Evolutionary conservation across 345 rosid genomes (phyloP).

Genomic region (Punica granatum): DNA sequence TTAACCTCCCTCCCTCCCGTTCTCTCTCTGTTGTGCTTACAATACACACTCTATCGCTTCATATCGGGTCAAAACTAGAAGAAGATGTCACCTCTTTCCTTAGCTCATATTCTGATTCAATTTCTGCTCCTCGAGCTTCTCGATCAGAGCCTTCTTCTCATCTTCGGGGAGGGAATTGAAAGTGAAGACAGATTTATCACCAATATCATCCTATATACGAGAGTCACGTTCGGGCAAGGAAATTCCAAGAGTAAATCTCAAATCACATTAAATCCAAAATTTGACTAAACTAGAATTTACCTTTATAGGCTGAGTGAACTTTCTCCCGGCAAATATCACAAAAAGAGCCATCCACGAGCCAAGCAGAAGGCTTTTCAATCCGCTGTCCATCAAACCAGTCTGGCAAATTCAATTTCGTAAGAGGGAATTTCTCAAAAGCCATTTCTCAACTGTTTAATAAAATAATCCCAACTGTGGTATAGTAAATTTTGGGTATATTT

Average conservation of each 20-base stretch:
- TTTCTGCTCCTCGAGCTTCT: slow-evolving; percentile 57
- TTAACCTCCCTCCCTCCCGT: not conserved
- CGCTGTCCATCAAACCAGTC: slow-evolving; percentile 77
- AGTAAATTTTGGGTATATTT: not conserved
- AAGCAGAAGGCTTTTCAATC: slow-evolving; percentile 52
- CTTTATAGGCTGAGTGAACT: slow-evolving; percentile 91
- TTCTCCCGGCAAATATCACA: slow-evolving; percentile 80
- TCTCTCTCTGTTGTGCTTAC: not conserved
- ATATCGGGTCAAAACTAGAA: slow-evolving; percentile 6
- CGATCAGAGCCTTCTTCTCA: slow-evolving; percentile 56
- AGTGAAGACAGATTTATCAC: slow-evolving; percentile 87
- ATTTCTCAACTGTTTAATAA: too few relatives aligned
- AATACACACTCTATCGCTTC: not conserved
- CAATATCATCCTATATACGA: slow-evolving; percentile 73
- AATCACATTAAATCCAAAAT: not conserved
- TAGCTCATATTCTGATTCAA: slow-evolving; percentile 9
- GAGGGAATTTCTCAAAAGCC: not conserved
- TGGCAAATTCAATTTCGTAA: slow-evolving; percentile 22
- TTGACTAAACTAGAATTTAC: slow-evolving; percentile 22
- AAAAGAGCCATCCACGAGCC: slow-evolving; percentile 84
- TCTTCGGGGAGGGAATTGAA: slow-evolving; percentile 71
- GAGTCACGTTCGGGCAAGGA: slow-evolving; percentile 17
- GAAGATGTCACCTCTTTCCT: not conserved
- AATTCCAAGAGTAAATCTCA: not conserved
- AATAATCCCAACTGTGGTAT: not conserved